Percentiles rank a stretch among this genome's conserved stretches.
Conservation (phyloP, 768 basidiomycete species). For the Auriculariales sp. region DNA sequence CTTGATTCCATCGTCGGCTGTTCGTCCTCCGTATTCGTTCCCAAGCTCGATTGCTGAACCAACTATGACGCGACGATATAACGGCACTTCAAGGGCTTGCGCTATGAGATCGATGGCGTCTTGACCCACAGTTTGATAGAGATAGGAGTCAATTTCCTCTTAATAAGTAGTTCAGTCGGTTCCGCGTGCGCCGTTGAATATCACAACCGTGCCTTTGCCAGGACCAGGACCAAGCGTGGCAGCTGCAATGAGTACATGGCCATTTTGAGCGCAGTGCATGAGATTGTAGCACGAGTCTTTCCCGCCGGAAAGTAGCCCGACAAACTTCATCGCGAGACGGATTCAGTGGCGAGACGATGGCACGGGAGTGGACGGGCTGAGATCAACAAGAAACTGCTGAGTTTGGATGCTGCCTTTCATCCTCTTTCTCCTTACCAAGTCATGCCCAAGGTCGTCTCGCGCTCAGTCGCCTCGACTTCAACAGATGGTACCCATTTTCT, state of each 20-base stretch:
- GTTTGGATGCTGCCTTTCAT: not conserved
- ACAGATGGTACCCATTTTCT: conserved; percentile 47
- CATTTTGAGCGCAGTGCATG: conserved; percentile 71
- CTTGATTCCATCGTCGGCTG: conserved; percentile 29
- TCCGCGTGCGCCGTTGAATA: conserved; percentile 7
- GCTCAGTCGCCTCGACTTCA: conserved; percentile 79
- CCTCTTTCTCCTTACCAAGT: not conserved
- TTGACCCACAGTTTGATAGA: conserved; percentile 99
- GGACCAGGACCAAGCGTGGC: conserved; percentile 74
- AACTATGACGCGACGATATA: conserved; percentile 67
- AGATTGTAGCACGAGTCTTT: conserved; percentile 98
- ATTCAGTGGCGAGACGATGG: too few species aligned
- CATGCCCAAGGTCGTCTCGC: conserved; percentile 89
- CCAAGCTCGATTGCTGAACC: conserved; percentile 72
- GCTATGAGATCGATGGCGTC: conserved; percentile 83
- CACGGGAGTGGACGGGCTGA: too few species aligned
- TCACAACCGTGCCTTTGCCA: conserved; percentile 58
- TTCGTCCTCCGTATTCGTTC: conserved; percentile 70
- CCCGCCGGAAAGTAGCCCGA: conserved; percentile 90
- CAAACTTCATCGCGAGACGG: conserved; percentile 97
- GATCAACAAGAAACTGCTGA: too few species aligned
- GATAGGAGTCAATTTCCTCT: conserved; percentile 98
- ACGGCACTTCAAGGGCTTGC: conserved; percentile 68
- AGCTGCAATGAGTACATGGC: conserved; percentile 76
- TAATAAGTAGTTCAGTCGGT: conserved; percentile 12